phyloP scores from a whole-genome alignment of 805 yeast species.

The Wickerhamomyces bovis region DNA sequence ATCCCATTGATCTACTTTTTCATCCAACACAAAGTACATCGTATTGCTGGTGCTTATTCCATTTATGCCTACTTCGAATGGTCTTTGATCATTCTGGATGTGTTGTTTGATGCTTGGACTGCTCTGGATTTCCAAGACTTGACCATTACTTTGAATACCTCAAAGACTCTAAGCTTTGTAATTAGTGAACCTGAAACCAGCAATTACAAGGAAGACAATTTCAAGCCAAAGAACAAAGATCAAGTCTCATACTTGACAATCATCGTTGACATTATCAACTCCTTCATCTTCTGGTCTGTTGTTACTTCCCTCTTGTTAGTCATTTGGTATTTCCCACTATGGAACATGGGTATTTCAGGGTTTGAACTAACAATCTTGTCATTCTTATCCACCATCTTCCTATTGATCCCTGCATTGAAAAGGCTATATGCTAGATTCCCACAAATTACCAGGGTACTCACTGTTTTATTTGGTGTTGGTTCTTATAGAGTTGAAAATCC shows the following conservation, averaged over 20 bases:
- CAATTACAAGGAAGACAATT: slow-evolving; percentile 27
- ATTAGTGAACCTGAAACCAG: slow-evolving; percentile 25
- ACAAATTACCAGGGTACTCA: slow-evolving; percentile 44
- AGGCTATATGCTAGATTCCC: slow-evolving; percentile 38
- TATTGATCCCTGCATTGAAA: slow-evolving; percentile 41
- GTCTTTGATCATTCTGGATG: slow-evolving; percentile 77
- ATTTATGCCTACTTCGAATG: slow-evolving; percentile 93
- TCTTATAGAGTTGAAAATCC: slow-evolving; percentile 68
- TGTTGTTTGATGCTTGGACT: slow-evolving; percentile 80
- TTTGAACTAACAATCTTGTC: slow-evolving; percentile 70
- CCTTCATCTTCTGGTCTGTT: slow-evolving; percentile 82
- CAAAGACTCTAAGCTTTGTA: slow-evolving; percentile 14
- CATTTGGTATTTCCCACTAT: slow-evolving; percentile 95
- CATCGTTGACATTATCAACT: slow-evolving; percentile 46
- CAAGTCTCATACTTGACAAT: slow-evolving; percentile 31
- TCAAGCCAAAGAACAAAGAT: slow-evolving; percentile 20
- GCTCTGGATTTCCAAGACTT: slow-evolving; percentile 61
- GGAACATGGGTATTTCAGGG: slow-evolving; percentile 98
- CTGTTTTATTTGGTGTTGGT: slow-evolving; percentile 66
- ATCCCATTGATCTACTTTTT: slow-evolving; percentile 84
- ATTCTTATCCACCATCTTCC: slow-evolving; percentile 52
- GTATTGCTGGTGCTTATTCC: slow-evolving; percentile 90
- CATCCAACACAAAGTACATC: slow-evolving; percentile 88
- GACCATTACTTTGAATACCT: slow-evolving; percentile 33
- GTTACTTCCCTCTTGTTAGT: slow-evolving; percentile 75